phyloP scores from a whole-genome alignment of 495 filamentous ascomycete species.

The Daldinia decipiens region DNA sequence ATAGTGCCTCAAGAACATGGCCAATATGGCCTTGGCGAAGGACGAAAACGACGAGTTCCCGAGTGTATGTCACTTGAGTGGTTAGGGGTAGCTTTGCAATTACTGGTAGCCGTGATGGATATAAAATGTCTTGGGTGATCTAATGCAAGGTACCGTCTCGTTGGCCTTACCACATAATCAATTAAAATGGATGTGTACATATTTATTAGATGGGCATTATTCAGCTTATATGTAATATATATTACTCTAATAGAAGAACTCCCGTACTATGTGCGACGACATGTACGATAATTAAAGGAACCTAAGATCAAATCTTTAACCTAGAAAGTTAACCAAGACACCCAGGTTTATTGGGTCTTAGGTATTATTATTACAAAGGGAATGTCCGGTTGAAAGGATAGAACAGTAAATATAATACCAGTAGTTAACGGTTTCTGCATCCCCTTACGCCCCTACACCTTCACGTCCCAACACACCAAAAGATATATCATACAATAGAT shows the following conservation, averaged over 20 bases:
- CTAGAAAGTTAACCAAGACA: background rate
- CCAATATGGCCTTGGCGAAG: conserved; percentile 10
- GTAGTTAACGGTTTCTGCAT: background rate
- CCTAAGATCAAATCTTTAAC: background rate
- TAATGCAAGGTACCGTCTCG: conserved; percentile 13
- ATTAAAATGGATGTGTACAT: background rate
- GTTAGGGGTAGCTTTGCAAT: background rate
- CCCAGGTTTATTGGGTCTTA: background rate
- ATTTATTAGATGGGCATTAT: background rate
- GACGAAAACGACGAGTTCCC: conserved; percentile 6
- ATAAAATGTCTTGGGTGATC: background rate
- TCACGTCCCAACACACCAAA: background rate
- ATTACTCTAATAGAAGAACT: no score
- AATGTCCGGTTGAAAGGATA: conserved; percentile 4
- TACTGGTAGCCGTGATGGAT: background rate
- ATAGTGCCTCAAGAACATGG: conserved; percentile 4
- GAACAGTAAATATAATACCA: background rate
- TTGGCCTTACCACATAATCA: background rate
- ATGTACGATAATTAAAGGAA: background rate
- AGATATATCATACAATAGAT: conserved; percentile 16
- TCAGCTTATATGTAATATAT: background rate
- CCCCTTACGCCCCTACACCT: background rate
- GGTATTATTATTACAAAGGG: conserved; percentile 15
- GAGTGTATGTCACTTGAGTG: conserved; percentile 3
- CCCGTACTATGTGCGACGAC: no score